These are phyloP conservation scores for Metschnikowia corniflorae DNA, from an alignment of 805 yeast species.

Conservation along the genomic window DNA sequence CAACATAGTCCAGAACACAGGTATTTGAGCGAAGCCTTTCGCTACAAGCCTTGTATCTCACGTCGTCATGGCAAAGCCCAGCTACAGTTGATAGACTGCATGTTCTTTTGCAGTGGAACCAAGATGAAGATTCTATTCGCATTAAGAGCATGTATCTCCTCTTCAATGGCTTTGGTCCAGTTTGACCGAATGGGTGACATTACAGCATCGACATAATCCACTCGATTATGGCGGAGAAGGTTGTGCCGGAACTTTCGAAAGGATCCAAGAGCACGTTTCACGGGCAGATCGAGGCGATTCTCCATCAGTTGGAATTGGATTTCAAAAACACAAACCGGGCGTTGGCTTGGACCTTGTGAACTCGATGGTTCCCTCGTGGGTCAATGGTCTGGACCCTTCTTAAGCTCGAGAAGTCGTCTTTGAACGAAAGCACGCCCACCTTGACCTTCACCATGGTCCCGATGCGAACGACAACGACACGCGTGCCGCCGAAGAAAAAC, in stretches of 20 bases:
- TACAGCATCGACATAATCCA: conserved; percentile 44
- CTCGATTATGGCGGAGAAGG: conserved; percentile 42
- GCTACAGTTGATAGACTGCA: too few relatives aligned
- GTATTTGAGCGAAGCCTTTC: too few relatives aligned
- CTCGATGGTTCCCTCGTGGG: conserved; percentile 80
- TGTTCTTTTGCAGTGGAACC: too few relatives aligned
- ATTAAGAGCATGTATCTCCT: too few relatives aligned
- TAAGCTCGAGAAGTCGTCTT: conserved; percentile 52
- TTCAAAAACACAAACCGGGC: conserved; percentile 83
- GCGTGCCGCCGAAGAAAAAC: conserved; percentile 53
- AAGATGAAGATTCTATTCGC: too few relatives aligned
- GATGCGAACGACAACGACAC: conserved; percentile 48
- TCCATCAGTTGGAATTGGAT: conserved; percentile 81
- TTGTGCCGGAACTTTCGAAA: conserved; percentile 29
- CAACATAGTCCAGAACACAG: too few relatives aligned
- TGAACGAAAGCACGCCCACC: conserved; percentile 44
- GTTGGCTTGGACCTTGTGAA: conserved; percentile 80
- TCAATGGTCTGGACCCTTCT: conserved; percentile 76
- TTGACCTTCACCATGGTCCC: conserved; percentile 75
- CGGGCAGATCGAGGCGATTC: conserved; percentile 69
- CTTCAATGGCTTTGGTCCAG: too few relatives aligned
- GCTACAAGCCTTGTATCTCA: too few relatives aligned
- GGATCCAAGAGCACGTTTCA: conserved; percentile 23
- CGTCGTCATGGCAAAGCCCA: too few relatives aligned
- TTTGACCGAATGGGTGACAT: too few relatives aligned